Percentiles rank a stretch among this genome's conserved stretches.
phyloP scores from a whole-genome alignment of 352 stramenopile species.

The Phytophthora pluvialis region DNA sequence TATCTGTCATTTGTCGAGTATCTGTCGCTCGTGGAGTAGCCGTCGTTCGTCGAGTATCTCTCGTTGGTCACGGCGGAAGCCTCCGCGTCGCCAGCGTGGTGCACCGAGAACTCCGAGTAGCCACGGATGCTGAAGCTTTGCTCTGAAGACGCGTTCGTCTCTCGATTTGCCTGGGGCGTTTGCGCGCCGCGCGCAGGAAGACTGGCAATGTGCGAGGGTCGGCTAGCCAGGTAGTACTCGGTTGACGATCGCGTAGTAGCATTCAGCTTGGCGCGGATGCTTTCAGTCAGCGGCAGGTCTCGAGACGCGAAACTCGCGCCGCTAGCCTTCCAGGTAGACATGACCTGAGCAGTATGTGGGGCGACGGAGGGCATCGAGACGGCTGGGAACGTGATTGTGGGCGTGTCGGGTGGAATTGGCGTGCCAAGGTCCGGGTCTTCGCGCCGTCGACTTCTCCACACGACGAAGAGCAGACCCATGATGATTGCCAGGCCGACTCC shows the following conservation, averaged over 20 bases:
- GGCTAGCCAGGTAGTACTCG: slow-evolving; percentile 32
- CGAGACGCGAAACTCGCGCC: slow-evolving; percentile 29
- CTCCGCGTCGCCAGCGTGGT: slow-evolving; percentile 28
- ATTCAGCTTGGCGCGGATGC: slow-evolving; percentile 30
- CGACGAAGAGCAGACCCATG: slow-evolving; percentile 35
- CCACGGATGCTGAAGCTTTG: slow-evolving; percentile 37
- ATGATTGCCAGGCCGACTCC: slow-evolving; percentile 31
- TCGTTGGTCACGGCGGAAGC: slow-evolving; percentile 17
- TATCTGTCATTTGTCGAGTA: slow-evolving; percentile 33
- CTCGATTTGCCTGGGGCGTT: slow-evolving; percentile 10
- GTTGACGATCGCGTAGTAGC: slow-evolving; percentile 26
- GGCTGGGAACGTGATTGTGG: slow-evolving; percentile 20
- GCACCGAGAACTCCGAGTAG: slow-evolving; percentile 34
- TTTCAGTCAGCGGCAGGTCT: slow-evolving; percentile 30
- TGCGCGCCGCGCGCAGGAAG: slow-evolving; percentile 4
- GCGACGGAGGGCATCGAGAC: slow-evolving; percentile 12
- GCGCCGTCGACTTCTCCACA: slow-evolving; percentile 24
- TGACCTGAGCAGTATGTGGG: slow-evolving; percentile 14
- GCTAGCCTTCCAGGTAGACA: slow-evolving; percentile 32
- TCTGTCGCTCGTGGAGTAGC: slow-evolving; percentile 29
- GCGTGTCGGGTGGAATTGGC: slow-evolving; percentile 7
- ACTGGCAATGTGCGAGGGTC: slow-evolving; percentile 28
- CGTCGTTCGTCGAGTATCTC: slow-evolving; percentile 27
- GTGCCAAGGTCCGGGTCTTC: slow-evolving; percentile 19
- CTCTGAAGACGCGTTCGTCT: slow-evolving; percentile 33